phyloP scores from a whole-genome alignment of 2,329 filamentous ascomycete species.

The Plectosphaerella cucumerina region DNA sequence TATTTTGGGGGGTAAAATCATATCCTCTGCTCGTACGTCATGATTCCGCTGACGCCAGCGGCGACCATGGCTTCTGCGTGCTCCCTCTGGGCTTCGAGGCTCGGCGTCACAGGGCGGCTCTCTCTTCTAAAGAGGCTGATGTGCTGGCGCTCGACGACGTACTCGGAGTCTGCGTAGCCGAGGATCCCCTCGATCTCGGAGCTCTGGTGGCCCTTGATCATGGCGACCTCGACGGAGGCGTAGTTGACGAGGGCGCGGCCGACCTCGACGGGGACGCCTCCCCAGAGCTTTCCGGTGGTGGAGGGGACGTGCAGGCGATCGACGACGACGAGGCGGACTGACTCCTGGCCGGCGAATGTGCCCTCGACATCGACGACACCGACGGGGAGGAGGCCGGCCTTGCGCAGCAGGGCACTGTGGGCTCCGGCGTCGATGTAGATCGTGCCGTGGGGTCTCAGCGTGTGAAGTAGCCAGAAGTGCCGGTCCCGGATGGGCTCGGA shows the following conservation, averaged over 20 bases:
- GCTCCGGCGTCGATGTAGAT: conserved; percentile 93
- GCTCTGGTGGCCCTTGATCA: conserved; percentile 82
- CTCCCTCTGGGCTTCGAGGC: conserved; percentile 15
- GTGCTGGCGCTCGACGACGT: conserved; percentile 84
- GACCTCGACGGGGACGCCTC: conserved; percentile 62
- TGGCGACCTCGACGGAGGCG: conserved; percentile 73
- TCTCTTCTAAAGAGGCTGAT: conserved; percentile 66
- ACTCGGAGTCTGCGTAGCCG: conserved; percentile 92
- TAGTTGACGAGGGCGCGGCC: conserved; percentile 92
- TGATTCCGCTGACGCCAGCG: conserved; percentile 8
- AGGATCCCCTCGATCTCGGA: conserved; percentile 74
- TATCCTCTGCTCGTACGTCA: conserved; percentile 13
- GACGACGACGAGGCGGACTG: conserved; percentile 80
- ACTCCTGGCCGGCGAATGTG: conserved; percentile 86
- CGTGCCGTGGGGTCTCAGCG: conserved; percentile 83
- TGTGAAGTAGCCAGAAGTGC: conserved; percentile 96
- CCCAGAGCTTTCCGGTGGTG: conserved; percentile 41
- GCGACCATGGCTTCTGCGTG: conserved; percentile 8
- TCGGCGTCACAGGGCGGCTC: conserved; percentile 50
- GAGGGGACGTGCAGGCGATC: conserved; percentile 42
- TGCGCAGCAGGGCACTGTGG: conserved; percentile 71
- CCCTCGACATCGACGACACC: conserved; percentile 91
- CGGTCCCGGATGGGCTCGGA: conserved; percentile 82
- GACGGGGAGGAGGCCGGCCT: conserved; percentile 83
- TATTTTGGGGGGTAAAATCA: background rate